A percentile compares a stretch with the other conserved stretches of the same genome.
These are phyloP conservation scores for Microbotryomycetes sp. DNA, from an alignment of 1,284 basidiomycete species.

Conservation along the genomic window DNA sequence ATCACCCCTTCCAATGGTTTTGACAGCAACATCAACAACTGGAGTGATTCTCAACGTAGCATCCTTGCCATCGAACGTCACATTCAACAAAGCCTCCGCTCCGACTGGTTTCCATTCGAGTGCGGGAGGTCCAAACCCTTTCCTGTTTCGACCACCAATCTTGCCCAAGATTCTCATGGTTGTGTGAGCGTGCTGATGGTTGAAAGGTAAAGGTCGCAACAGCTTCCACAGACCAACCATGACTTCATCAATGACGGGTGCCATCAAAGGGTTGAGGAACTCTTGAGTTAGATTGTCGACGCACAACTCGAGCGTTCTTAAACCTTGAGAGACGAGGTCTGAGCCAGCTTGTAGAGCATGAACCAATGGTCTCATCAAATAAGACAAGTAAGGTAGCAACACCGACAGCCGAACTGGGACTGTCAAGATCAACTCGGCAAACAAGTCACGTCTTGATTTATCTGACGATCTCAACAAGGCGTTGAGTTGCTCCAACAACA, in stretches of 20 bases:
- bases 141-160: constrained; percentile 88
- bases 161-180: constrained; percentile 97
- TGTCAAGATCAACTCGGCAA: constrained; percentile 95
- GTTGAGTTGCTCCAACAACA: constrained; percentile 93
- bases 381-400: constrained; percentile 87
- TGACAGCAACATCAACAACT: constrained; percentile 63
- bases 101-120: constrained; percentile 66
- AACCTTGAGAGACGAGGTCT: constrained; percentile 90
- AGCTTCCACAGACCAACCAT: constrained; percentile 91
- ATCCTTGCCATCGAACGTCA: constrained; percentile 67
- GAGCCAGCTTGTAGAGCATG: constrained; percentile 79
- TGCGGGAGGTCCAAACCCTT: constrained; percentile 71
- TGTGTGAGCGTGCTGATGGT: constrained; percentile 86
- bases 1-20: constrained; percentile 57
- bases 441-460: constrained; percentile 60
- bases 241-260: constrained; percentile 83
- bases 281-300: constrained; percentile 99
- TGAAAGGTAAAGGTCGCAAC: constrained; percentile 82
- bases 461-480: constrained; percentile 74
- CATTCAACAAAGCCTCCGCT: constrained; percentile 59
- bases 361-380: constrained; percentile 94
- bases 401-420: constrained; percentile 94
- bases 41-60: constrained; percentile 62
- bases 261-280: constrained; percentile 95
- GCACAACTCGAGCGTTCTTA: constrained; percentile 96